Evolutionary conservation across 805 yeast genomes (phyloP), one percentile per base, ranked within the genome.

Genomic region (Lipomyces lipofer): DNA sequence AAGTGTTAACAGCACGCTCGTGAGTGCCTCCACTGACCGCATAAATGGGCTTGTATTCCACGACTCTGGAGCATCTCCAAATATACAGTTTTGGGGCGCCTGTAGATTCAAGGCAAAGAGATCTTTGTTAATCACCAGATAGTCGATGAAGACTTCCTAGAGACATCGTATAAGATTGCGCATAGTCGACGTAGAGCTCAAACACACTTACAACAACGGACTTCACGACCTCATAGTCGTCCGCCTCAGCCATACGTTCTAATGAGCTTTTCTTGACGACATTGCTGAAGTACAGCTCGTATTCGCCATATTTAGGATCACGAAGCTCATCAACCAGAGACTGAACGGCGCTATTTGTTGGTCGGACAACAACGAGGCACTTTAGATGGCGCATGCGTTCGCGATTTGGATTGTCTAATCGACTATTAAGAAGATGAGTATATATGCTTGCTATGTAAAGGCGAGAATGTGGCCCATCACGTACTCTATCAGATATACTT

Each of bases 221-320:
- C 4, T 77, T 73, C 8, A 94, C 86, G 8, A 83, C 81, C 67
- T 92, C 98, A 64, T 83, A 76, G 66, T 88, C 94, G 69, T 94
- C 99, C 2, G 88, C 80, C 69, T 89, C 96, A 0, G 99, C 98
- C 44, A 94, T 67, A 47, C 87, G 77, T 67, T 94, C 99, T 62
- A 94, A 69, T 59, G 88, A 86, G 24, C 83, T 75, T 71, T 92
- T 94, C 48, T 82, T 76, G 28, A 91, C 78, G 13, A 82, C 74
- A 67, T 90, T 90, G 67, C 82, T 86, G 75, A 92, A 89, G 64
- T 59, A 88, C 17, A 94, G 68, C 64, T 85, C 84, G 70, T 94
- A 94, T 32, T 76, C 77, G 32, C 84, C 80, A 71, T 90, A 94
- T 63, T 83, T 89, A 0, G 99, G 99, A 53, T 76, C 75, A 33